Conservation (phyloP, 2,329 filamentous ascomycete species). For the Diaporthe aspalathi region DNA sequence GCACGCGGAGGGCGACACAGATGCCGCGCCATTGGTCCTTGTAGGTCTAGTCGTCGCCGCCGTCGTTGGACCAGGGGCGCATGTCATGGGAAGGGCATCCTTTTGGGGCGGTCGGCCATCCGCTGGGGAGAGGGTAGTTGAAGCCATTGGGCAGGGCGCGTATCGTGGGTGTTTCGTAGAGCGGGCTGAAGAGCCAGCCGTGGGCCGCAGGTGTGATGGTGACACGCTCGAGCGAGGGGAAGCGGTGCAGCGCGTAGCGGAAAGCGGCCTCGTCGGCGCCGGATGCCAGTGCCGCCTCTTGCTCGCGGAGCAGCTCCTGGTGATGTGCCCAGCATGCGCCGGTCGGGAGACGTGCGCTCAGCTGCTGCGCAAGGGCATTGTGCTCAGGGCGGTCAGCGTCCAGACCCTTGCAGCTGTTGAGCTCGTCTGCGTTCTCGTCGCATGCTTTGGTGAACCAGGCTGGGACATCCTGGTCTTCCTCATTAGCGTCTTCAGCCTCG, state of each 20-base stretch:
- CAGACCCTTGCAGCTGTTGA: conserved; percentile 4
- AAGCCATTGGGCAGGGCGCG: conserved; percentile 53
- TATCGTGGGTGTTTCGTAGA: conserved; percentile 56
- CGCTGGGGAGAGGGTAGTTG: conserved; percentile 51
- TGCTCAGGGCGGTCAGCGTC: conserved; percentile 23
- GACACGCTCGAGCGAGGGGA: conserved; percentile 51
- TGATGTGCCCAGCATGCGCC: conserved; percentile 46
- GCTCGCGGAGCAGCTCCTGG: conserved; percentile 47
- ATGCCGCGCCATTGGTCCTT: conserved; percentile 49
- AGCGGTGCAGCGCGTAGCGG: conserved; percentile 48
- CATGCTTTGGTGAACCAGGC: background rate
- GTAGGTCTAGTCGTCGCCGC: conserved; percentile 35
- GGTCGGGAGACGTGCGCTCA: conserved; percentile 10
- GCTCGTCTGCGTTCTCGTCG: background rate
- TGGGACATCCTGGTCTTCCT: background rate
- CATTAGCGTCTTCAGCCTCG: background rate
- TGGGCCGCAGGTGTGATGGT: conserved; percentile 55
- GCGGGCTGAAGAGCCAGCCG: conserved; percentile 49
- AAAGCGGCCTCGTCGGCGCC: background rate
- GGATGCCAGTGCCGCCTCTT: conserved; percentile 46
- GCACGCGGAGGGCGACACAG: conserved; percentile 43
- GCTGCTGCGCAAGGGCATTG: conserved; percentile 2
- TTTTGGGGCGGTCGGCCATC: conserved; percentile 44
- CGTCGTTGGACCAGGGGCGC: background rate
- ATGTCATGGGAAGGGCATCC: background rate